These are phyloP conservation scores for Spathaspora boniae DNA, from an alignment of 805 yeast genomes.

Conservation along the genomic window DNA sequence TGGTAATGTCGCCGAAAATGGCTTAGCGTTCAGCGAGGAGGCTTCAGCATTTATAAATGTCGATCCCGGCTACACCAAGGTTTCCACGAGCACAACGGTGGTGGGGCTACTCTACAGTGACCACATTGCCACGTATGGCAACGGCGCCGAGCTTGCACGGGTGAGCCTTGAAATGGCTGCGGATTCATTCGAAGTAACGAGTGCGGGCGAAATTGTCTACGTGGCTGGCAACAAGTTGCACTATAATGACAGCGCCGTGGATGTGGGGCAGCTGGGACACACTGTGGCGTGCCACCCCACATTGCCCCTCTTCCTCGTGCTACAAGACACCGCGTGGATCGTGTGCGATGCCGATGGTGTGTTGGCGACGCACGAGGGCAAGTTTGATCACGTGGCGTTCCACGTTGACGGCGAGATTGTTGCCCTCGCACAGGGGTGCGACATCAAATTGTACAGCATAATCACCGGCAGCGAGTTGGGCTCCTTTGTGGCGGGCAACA, in stretches of 20 bases:
- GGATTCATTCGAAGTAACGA: not conserved
- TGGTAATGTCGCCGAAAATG: slow-evolving; percentile 11
- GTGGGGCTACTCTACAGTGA: too few relatives aligned
- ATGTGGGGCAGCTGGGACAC: not conserved
- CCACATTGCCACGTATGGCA: slow-evolving; percentile 4
- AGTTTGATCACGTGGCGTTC: slow-evolving; percentile 19
- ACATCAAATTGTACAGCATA: slow-evolving; percentile 37
- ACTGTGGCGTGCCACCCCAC: slow-evolving; percentile 32
- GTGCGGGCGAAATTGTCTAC: not conserved
- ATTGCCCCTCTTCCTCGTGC: slow-evolving; percentile 23
- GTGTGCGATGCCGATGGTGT: slow-evolving; percentile 11
- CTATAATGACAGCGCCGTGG: not conserved
- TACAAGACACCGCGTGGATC: slow-evolving; percentile 22
- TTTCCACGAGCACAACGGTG: too few relatives aligned
- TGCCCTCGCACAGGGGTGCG: slow-evolving; percentile 33
- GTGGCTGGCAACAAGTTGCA: not conserved
- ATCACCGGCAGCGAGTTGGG: slow-evolving; percentile 31
- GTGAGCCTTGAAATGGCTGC: not conserved
- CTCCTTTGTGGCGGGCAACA: slow-evolving; percentile 24
- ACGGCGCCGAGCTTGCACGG: too few relatives aligned
- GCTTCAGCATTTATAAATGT: too few relatives aligned
- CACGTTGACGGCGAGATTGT: slow-evolving; percentile 50
- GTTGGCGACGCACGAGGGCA: not conserved
- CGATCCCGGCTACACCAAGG: slow-evolving; percentile 1
- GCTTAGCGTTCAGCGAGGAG: not conserved